Conservation (phyloP, 2,329 filamentous ascomycete species). For the Fusarium sp. region DNA sequence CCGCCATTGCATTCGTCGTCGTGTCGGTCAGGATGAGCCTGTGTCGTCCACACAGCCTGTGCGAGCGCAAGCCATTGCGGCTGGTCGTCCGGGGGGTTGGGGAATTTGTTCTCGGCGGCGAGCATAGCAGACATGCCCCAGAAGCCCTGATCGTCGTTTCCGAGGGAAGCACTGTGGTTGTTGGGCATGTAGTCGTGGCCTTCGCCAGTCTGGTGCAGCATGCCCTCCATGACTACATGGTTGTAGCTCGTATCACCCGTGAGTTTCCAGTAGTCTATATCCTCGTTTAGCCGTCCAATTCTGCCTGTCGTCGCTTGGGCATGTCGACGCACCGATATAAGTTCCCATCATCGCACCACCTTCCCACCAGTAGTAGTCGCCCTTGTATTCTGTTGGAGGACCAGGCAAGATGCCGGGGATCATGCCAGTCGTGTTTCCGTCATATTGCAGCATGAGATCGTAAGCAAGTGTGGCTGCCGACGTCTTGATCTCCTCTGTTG, state of each 20-base stretch:
- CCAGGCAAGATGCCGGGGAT: slow-evolving; percentile 68
- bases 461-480: slow-evolving; percentile 61
- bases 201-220: slow-evolving; percentile 69
- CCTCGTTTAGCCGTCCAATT: not conserved
- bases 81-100: slow-evolving; percentile 64
- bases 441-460: slow-evolving; percentile 63
- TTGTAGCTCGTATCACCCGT: slow-evolving; percentile 74
- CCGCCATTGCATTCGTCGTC: slow-evolving; percentile 73
- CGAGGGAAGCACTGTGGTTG: slow-evolving; percentile 68
- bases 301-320: fast-evolving
- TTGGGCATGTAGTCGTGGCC: slow-evolving; percentile 68
- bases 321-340: slow-evolving; percentile 59
- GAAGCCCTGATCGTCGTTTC: slow-evolving; percentile 78
- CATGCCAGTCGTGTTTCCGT: slow-evolving; percentile 61
- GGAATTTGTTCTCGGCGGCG: slow-evolving; percentile 73
- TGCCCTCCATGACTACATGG: slow-evolving; percentile 63
- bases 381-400: slow-evolving; percentile 58
- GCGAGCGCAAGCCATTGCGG: slow-evolving; percentile 73
- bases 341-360: slow-evolving; percentile 75
- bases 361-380: slow-evolving; percentile 81
- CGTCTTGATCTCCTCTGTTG: slow-evolving; percentile 57
- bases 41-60: slow-evolving; percentile 75
- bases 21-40: slow-evolving; percentile 71
- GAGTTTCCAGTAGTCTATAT: slow-evolving; percentile 70
- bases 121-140: slow-evolving; percentile 76